Base-by-base conservation (phyloP, 2,329 filamentous ascomycete species). In the Epichloe festucae region DNA sequence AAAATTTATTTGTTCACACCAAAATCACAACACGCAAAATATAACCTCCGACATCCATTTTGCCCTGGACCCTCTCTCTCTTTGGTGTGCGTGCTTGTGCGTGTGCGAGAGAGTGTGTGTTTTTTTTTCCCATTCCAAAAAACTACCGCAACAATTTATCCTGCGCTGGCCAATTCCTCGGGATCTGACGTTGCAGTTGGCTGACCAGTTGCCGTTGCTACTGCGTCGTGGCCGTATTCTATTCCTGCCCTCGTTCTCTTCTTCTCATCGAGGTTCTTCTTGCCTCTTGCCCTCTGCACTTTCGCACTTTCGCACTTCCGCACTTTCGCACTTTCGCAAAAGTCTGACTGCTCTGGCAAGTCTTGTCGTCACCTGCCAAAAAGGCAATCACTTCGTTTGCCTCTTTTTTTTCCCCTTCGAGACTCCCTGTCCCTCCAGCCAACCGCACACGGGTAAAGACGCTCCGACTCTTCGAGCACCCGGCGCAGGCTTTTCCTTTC, bases 1-100 rank as follows among this genome's bases (percentile, higher is more conserved):
- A 46, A 38, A 21, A 27, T 2, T 46, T 27, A 27, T 41, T 48
- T 27, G 15, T n/a, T 45, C 51, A 35, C 51, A 52, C 46, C 36
- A 45, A 43, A 49, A 49, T 43, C 39, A 12, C 39, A 49, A 10
- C 47, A 47, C 48, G 45, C 39, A 53, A 52, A 53, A 53, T 50
- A 53, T 53, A 53, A 53, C 42, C 51, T 50, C 51, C 51, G 47
- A 38, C 47, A 43, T 12, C 46, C 51, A 48, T 40, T 49, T 52
- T 43, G 51, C 51, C 51, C 50, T 47, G 45, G 34, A 27, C 44
- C 42, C 34, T 40, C 31, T 5, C 43, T 49, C 8, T 50, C 19
- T 44, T 44, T 39, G 40, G 40, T 50, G 40, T 43, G 40, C 34
- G 42, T 41, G 42, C 23, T 21, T 46, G 21, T 23, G 27, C n/a